Evolutionary conservation across 805 yeast genomes (phyloP).

Genomic region (Lipomyces starkeyi): DNA sequence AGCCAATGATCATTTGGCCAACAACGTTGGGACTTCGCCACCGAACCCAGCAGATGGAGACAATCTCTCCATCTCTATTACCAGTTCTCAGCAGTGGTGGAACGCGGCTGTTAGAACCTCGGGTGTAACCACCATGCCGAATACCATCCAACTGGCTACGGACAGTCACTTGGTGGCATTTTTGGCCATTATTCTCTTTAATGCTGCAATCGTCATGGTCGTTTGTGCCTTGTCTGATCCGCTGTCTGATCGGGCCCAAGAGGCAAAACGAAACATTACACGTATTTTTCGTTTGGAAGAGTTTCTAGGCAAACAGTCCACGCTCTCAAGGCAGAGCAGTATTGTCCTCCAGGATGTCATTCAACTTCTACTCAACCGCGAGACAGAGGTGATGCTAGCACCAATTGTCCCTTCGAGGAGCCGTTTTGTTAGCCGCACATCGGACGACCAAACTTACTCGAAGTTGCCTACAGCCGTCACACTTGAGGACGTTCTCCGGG

Average conservation of each 20-base stretch:
- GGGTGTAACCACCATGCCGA: neutral
- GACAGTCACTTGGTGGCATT: conserved; percentile 7
- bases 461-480: neutral
- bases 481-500: neutral
- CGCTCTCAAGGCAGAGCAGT: conserved; percentile 6
- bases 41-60: too few relatives aligned
- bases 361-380: conserved; percentile 2
- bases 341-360: conserved; percentile 9
- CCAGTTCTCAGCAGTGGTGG: conserved; percentile 9
- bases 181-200: conserved; percentile 1
- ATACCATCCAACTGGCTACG: neutral
- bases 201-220: conserved; percentile 4
- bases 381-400: conserved; percentile 7
- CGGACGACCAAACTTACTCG: neutral
- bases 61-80: too few relatives aligned
- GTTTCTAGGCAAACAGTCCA: conserved; percentile 3
- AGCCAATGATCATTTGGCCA: neutral
- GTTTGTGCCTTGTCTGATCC: conserved; percentile 4
- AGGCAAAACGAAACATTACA: conserved; percentile 6
- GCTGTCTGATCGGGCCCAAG: neutral
- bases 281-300: neutral
- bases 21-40: too few relatives aligned
- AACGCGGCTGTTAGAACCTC: conserved; percentile 6
- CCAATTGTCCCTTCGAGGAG: neutral
- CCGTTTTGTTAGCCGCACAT: neutral